Conservation (phyloP, 345 rosid species). For the Citrus inodora region DNA sequence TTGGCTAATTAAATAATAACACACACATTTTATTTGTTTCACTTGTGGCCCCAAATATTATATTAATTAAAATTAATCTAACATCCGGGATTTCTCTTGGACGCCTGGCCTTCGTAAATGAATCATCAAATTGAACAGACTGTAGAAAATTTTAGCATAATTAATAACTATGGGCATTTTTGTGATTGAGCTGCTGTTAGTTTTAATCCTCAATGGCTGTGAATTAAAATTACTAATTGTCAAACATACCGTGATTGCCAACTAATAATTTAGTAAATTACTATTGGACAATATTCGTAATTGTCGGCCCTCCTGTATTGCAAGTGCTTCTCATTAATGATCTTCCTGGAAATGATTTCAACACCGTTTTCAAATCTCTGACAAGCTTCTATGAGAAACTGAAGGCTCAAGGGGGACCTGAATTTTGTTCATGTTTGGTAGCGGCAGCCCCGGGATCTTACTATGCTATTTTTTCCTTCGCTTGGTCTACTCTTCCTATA, state of each 20-base stretch:
- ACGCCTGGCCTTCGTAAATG: constrained; percentile 20
- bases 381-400: constrained; percentile 14
- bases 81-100: constrained; percentile 37
- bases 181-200: too few relatives aligned
- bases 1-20: too few relatives aligned
- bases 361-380: constrained; percentile 3
- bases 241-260: too few relatives aligned
- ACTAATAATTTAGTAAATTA: too few relatives aligned
- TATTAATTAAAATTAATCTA: too few relatives aligned
- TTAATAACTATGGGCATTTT: too few relatives aligned
- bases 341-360: constrained; percentile 27
- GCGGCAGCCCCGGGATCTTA: constrained; percentile 18
- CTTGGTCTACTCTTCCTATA: constrained; percentile 16
- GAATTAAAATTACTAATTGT: too few relatives aligned
- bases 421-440: constrained; percentile 3
- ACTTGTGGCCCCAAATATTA: too few relatives aligned
- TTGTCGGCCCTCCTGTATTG: background rate
- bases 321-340: constrained; percentile 12
- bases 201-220: too few relatives aligned
- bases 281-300: background rate
- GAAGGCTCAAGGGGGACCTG: background rate
- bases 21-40: too few relatives aligned
- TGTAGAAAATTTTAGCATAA: too few relatives aligned
- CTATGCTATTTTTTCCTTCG: constrained; percentile 23
- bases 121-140: too few relatives aligned